phyloP scores from a whole-genome alignment of 2,329 filamentous ascomycete species.

The Nannizziopsis barbatae region DNA sequence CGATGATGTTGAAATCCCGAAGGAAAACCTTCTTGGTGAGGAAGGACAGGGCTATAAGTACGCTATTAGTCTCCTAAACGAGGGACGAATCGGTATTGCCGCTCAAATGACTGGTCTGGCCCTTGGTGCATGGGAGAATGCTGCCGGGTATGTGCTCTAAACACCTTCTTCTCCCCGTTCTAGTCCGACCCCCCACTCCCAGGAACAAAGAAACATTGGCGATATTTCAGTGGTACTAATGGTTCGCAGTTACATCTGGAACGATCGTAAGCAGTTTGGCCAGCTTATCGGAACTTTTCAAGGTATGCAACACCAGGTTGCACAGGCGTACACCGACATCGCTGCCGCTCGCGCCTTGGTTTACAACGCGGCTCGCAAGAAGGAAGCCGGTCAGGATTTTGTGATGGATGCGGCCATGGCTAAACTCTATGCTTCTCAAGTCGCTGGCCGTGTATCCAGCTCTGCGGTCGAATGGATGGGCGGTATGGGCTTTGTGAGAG shows the following conservation, averaged over 20 bases:
- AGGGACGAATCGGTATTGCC: constrained; percentile 93
- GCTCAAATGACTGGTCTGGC: constrained; percentile 94
- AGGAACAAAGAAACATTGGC: neutral
- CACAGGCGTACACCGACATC: constrained; percentile 91
- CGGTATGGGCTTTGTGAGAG: constrained; percentile 95
- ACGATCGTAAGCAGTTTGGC: constrained; percentile 95
- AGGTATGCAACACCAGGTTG: constrained; percentile 98
- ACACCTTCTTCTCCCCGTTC: neutral
- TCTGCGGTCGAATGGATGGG: constrained; percentile 98
- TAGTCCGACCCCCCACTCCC: too few species aligned
- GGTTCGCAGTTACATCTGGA: constrained; percentile 69
- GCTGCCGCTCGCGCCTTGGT: constrained; percentile 80
- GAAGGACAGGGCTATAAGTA: constrained; percentile 95
- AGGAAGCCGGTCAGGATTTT: constrained; percentile 93
- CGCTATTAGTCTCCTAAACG: constrained; percentile 85
- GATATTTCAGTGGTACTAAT: constrained; percentile 2
- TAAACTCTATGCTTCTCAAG: constrained; percentile 87
- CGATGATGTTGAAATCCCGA: constrained; percentile 85
- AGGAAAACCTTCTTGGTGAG: constrained; percentile 76
- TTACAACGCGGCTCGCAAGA: constrained; percentile 93
- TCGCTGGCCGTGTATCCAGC: constrained; percentile 74
- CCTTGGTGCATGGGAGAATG: constrained; percentile 89
- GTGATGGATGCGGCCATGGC: constrained; percentile 96
- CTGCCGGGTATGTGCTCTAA: constrained; percentile 50
- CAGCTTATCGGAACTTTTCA: constrained; percentile 91